A percentile compares a stretch with the other conserved stretches of the same genome.
These are phyloP conservation scores for Ganoderma leucocontextum DNA, from an alignment of 1,284 basidiomycete genomes.

Conservation along the genomic window DNA sequence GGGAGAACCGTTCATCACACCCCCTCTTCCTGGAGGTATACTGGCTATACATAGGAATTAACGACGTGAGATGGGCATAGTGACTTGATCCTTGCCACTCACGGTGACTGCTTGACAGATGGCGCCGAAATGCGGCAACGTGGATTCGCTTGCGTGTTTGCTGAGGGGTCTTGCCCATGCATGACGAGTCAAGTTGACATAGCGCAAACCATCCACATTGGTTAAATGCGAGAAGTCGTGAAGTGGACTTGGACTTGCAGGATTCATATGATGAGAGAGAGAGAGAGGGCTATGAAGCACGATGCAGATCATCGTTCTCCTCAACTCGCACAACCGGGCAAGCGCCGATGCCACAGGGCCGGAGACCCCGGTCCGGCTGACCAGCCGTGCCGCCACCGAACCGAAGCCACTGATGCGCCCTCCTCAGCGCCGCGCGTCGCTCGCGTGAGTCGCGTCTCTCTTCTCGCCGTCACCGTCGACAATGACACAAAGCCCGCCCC, in stretches of 20 bases:
- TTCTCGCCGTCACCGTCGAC: not conserved
- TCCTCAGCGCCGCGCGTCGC: too few species aligned
- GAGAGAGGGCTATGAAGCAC: not conserved
- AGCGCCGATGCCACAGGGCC: not conserved
- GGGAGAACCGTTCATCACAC: not conserved
- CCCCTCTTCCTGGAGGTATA: not conserved
- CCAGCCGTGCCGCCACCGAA: too few species aligned
- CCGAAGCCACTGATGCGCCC: too few species aligned
- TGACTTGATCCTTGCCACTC: not conserved
- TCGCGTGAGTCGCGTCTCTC: too few species aligned
- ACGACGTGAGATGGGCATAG: not conserved
- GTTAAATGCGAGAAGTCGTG: not conserved
- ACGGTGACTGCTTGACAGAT: not conserved
- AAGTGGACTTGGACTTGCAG: not conserved
- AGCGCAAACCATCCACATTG: not conserved
- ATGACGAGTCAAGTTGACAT: not conserved
- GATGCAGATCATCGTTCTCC: not conserved
- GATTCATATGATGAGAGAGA: not conserved
- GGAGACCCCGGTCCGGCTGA: too few species aligned
- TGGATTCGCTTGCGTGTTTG: not conserved
- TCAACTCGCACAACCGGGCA: not conserved
- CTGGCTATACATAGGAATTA: not conserved
- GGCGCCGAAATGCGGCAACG: not conserved
- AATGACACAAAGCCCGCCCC: not conserved
- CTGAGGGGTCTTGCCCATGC: not conserved